These are phyloP conservation scores for Rubia tinctorum DNA, from an alignment of 305 asterid species.

Conservation along the genomic window DNA sequence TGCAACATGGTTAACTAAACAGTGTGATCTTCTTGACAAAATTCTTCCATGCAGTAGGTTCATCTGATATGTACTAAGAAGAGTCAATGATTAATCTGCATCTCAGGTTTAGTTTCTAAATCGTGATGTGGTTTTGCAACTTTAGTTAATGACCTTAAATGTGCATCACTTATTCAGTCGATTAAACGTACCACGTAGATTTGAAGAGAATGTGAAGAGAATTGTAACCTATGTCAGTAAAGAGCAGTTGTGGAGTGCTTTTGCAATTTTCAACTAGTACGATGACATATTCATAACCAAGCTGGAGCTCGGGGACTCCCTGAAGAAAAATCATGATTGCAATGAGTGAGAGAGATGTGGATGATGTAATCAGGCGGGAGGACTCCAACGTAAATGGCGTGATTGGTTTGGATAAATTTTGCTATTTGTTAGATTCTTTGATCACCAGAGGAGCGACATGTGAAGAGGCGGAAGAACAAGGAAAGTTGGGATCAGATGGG, in stretches of 20 bases:
- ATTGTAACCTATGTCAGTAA: background rate
- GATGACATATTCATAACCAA: slow-evolving; percentile 74
- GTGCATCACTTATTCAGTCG: too few species aligned
- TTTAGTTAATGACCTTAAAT: too few species aligned
- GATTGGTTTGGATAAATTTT: slow-evolving; percentile 68
- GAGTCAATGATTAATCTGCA: too few species aligned
- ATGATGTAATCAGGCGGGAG: slow-evolving; percentile 55
- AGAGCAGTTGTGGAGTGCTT: slow-evolving; percentile 32
- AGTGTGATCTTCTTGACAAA: too few species aligned
- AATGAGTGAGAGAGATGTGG: slow-evolving; percentile 53
- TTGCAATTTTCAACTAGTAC: slow-evolving; percentile 72
- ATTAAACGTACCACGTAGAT: too few species aligned
- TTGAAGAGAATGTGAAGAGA: background rate
- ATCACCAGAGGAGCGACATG: slow-evolving; percentile 34
- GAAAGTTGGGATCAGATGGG: too few species aligned
- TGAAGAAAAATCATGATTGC: slow-evolving; percentile 59
- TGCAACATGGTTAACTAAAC: too few species aligned
- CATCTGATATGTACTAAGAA: too few species aligned
- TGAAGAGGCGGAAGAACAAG: too few species aligned
- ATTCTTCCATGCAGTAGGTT: too few species aligned
- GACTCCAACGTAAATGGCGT: slow-evolving; percentile 70
- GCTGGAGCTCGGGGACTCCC: slow-evolving; percentile 58
- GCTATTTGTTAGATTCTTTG: slow-evolving; percentile 45
- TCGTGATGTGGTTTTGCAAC: too few species aligned
- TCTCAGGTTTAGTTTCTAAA: too few species aligned